Evolutionary conservation across 2,329 filamentous ascomycete genomes (phyloP).

Genomic region (Curvularia hawaiiensis): DNA sequence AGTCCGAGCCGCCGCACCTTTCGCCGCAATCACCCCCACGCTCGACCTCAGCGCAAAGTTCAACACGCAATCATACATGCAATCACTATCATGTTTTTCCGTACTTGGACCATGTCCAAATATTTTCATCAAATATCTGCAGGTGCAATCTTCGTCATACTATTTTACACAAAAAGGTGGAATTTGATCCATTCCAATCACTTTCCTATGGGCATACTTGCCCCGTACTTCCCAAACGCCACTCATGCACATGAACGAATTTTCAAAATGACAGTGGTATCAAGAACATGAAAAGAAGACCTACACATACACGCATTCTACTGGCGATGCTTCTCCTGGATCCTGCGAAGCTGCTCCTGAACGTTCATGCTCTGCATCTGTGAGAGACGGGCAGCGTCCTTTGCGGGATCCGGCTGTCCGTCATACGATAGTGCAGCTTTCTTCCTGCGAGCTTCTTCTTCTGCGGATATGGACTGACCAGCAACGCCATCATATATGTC

Average conservation of each 20-base stretch:
- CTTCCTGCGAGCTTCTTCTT: conserved; percentile 78
- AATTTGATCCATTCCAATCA: not conserved
- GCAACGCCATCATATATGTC: conserved; percentile 83
- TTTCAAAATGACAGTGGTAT: conserved; percentile 1
- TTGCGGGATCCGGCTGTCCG: conserved; percentile 62
- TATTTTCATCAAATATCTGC: not conserved
- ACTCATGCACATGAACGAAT: conserved; percentile 13
- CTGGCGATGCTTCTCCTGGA: conserved; percentile 61
- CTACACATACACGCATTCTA: not conserved
- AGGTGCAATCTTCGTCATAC: not conserved
- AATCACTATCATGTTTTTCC: not conserved
- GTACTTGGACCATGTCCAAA: not conserved
- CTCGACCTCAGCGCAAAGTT: not conserved
- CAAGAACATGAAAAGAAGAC: conserved; percentile 8
- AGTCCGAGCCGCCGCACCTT: conserved; percentile 33
- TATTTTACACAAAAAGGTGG: conserved; percentile 3
- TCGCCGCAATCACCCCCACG: not conserved
- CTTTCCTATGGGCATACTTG: conserved; percentile 5
- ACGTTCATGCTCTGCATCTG: conserved; percentile 68
- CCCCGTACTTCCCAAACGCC: conserved; percentile 11
- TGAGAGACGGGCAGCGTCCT: conserved; percentile 58
- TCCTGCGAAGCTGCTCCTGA: conserved; percentile 80
- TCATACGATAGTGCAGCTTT: conserved; percentile 73
- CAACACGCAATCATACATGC: not conserved
- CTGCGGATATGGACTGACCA: conserved; percentile 69